Evolutionary conservation across 371 early-diverging fungal species (phyloP).

Genomic region (Lichtheimia ornata): DNA sequence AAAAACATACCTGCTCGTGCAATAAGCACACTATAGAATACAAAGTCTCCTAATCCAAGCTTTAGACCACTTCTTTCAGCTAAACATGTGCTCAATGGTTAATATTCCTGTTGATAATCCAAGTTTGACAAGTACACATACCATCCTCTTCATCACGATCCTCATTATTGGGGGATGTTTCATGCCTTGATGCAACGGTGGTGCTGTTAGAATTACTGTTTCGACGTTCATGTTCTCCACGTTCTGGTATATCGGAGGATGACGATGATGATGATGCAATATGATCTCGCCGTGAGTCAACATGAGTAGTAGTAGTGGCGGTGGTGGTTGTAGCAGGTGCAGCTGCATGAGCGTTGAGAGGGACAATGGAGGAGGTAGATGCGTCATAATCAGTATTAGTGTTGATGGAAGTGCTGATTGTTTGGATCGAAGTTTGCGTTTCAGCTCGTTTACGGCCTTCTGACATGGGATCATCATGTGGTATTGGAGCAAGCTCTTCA

Average conservation of each 20-base stretch:
- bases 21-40: conserved; percentile 85
- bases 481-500: conserved; percentile 20
- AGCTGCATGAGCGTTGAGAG: conserved; percentile 8
- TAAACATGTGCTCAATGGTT: conserved; percentile 14
- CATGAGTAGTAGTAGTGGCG: neutral
- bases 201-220: neutral
- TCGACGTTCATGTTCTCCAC: neutral
- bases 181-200: conserved; percentile 4
- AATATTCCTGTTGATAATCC: neutral
- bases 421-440: neutral
- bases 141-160: conserved; percentile 57
- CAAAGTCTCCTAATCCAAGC: conserved; percentile 88
- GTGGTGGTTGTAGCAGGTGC: neutral
- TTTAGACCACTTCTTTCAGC: conserved; percentile 73
- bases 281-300: neutral
- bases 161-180: neutral
- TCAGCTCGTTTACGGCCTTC: neutral
- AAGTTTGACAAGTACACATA: neutral
- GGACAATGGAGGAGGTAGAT: conserved; percentile 20
- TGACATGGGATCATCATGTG: conserved; percentile 13
- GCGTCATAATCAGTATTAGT: conserved; percentile 18
- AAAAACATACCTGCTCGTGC: conserved; percentile 69
- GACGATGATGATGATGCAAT: too few relatives aligned
- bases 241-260: too few relatives aligned
- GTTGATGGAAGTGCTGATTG: neutral